A percentile compares a stretch with the other conserved stretches of the same genome.
These are phyloP conservation scores for Gaeumannomyces tritici DNA, from an alignment of 2,329 filamentous ascomycete genomes.

Conservation along the genomic window DNA sequence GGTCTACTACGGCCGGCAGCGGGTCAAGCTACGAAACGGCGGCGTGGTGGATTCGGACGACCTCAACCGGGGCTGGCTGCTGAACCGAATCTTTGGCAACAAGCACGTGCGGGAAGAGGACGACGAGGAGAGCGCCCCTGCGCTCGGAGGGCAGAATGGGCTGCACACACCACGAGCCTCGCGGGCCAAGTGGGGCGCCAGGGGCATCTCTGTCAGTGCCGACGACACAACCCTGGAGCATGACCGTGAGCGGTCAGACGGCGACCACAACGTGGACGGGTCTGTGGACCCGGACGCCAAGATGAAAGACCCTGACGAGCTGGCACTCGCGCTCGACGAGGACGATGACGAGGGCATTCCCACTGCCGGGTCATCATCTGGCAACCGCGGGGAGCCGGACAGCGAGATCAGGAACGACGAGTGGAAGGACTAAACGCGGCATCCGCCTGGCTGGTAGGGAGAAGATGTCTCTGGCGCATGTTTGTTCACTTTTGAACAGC, in stretches of 20 bases:
- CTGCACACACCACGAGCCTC: slow-evolving; percentile 16
- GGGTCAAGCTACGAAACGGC: slow-evolving; percentile 84
- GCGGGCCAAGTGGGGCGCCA: slow-evolving; percentile 50
- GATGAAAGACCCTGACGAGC: slow-evolving; percentile 58
- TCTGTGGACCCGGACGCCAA: slow-evolving; percentile 51
- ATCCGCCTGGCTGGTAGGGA: background rate
- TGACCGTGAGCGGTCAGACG: slow-evolving; percentile 25
- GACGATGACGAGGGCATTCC: slow-evolving; percentile 35
- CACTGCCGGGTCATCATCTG: background rate
- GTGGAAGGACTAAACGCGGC: slow-evolving; percentile 9
- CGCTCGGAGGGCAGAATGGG: slow-evolving; percentile 25
- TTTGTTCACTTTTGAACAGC: background rate
- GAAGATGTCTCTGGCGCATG: background rate
- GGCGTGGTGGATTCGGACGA: slow-evolving; percentile 88
- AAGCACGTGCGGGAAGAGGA: slow-evolving; percentile 39
- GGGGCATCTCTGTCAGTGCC: slow-evolving; percentile 57
- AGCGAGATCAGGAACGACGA: slow-evolving; percentile 14
- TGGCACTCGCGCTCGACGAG: slow-evolving; percentile 48
- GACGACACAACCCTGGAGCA: slow-evolving; percentile 49
- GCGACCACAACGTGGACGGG: slow-evolving; percentile 33
- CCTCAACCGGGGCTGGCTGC: slow-evolving; percentile 73
- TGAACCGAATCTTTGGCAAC: slow-evolving; percentile 67
- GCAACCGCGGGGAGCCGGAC: background rate
- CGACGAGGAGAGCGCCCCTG: slow-evolving; percentile 50
- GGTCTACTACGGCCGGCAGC: slow-evolving; percentile 90